These are phyloP conservation scores for Coniochaeta sp. DNA, from an alignment of 2,329 filamentous ascomycete genomes.

Conservation along the genomic window DNA sequence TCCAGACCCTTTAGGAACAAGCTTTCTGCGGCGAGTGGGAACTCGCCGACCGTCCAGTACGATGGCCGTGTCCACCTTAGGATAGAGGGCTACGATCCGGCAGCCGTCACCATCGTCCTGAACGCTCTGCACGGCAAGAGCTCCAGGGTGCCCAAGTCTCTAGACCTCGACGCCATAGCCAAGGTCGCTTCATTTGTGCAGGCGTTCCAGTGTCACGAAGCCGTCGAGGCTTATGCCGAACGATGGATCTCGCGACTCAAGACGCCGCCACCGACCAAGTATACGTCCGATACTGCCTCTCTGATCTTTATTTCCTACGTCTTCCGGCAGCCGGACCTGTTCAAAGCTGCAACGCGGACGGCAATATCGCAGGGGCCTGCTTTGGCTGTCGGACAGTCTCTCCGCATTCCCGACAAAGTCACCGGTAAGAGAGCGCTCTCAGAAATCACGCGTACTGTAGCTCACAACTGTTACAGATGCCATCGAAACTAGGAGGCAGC, in stretches of 20 bases:
- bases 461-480: conserved; percentile 2
- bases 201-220: conserved; percentile 32
- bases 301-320: conserved; percentile 8
- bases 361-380: conserved; percentile 7
- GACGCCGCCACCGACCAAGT: neutral
- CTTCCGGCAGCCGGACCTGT: conserved; percentile 5
- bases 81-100: conserved; percentile 24
- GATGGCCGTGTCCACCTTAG: conserved; percentile 23
- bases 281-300: conserved; percentile 3
- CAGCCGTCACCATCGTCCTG: conserved; percentile 31
- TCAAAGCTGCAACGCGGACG: conserved; percentile 4
- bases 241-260: conserved; percentile 27
- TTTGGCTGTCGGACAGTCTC: conserved; percentile 1
- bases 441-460: neutral
- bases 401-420: conserved; percentile 6
- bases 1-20: conserved; percentile 20
- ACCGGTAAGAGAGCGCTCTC: conserved; percentile 2
- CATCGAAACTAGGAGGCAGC: conserved; percentile 8
- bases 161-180: conserved; percentile 33
- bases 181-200: conserved; percentile 35
- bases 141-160: conserved; percentile 26
- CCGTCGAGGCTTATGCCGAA: conserved; percentile 31
- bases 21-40: conserved; percentile 9
- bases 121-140: conserved; percentile 37
- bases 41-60: conserved; percentile 8